Evolutionary conservation across 495 filamentous ascomycete genomes (phyloP).

Genomic region (Penicillium longicatenatum): DNA sequence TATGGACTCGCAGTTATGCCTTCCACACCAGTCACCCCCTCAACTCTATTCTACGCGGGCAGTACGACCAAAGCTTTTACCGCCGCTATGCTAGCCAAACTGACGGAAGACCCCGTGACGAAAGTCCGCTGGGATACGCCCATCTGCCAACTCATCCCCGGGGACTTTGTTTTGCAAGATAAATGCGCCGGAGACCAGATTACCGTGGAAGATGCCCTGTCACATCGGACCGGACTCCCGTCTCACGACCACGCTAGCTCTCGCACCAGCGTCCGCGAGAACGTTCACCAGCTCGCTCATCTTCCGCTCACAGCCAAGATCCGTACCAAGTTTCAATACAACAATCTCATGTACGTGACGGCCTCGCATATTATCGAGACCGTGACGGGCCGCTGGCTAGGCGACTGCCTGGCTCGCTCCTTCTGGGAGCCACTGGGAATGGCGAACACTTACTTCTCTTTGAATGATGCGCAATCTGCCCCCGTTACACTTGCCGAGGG

Average conservation of each 20-base stretch:
- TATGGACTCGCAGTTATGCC: conserved; percentile 40
- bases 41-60: conserved; percentile 39
- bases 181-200: conserved; percentile 42
- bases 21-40: conserved; percentile 15
- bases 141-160: conserved; percentile 46
- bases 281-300: conserved; percentile 42
- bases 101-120: conserved; percentile 40
- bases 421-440: conserved; percentile 54
- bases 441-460: conserved; percentile 48
- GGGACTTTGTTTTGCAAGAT: conserved; percentile 51
- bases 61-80: conserved; percentile 60
- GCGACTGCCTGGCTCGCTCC: conserved; percentile 35
- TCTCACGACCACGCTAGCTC: conserved; percentile 37
- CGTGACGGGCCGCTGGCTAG: conserved; percentile 39
- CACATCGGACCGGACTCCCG: conserved; percentile 53
- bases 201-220: conserved; percentile 54
- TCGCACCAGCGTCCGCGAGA: conserved; percentile 22
- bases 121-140: conserved; percentile 50
- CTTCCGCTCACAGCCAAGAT: conserved; percentile 44
- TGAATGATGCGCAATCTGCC: conserved; percentile 34
- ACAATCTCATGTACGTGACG: conserved; percentile 53
- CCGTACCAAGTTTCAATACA: conserved; percentile 48
- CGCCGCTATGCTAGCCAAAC: conserved; percentile 44
- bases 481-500: conserved; percentile 23
- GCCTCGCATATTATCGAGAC: conserved; percentile 41